phyloP scores from a whole-genome alignment of 352 stramenopile genomes.

The Pythium biforme region DNA sequence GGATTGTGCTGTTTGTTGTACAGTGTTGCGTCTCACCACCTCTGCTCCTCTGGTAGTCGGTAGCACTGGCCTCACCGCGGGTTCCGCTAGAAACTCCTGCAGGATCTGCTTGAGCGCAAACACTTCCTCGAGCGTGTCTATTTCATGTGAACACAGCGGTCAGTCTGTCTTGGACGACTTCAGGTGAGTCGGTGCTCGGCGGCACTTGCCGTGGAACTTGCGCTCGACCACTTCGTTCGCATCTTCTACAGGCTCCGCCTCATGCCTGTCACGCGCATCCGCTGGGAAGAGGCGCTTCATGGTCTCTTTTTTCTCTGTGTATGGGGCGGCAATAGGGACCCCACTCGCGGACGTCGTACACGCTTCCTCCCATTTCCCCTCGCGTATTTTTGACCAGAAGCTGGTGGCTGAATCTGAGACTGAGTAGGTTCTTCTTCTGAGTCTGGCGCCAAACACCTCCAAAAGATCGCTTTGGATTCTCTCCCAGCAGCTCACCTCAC shows the following conservation, averaged over 20 bases:
- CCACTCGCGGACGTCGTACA: neutral
- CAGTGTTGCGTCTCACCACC: neutral
- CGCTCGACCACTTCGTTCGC: conserved; percentile 34
- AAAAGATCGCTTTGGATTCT: neutral
- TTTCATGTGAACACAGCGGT: too few relatives aligned
- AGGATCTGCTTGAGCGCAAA: conserved; percentile 53
- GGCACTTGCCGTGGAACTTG: conserved; percentile 37
- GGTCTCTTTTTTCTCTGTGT: neutral
- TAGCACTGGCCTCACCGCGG: neutral
- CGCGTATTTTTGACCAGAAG: conserved; percentile 12
- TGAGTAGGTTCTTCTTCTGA: neutral
- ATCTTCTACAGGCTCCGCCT: neutral
- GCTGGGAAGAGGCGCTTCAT: neutral
- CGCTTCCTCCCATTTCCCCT: neutral
- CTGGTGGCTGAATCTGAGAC: conserved; percentile 4
- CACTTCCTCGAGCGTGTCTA: conserved; percentile 60
- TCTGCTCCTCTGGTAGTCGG: too few relatives aligned
- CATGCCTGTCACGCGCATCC: neutral
- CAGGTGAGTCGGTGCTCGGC: neutral
- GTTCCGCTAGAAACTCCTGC: conserved; percentile 31
- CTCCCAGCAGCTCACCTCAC: neutral
- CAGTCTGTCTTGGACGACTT: neutral
- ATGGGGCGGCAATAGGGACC: too few relatives aligned
- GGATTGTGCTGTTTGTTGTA: neutral
- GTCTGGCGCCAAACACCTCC: neutral